Percentiles rank a stretch among this genome's conserved stretches.
Evolutionary conservation across 73 alveolate species (phyloP).

Genomic region (Tetrahymena elliotti): DNA sequence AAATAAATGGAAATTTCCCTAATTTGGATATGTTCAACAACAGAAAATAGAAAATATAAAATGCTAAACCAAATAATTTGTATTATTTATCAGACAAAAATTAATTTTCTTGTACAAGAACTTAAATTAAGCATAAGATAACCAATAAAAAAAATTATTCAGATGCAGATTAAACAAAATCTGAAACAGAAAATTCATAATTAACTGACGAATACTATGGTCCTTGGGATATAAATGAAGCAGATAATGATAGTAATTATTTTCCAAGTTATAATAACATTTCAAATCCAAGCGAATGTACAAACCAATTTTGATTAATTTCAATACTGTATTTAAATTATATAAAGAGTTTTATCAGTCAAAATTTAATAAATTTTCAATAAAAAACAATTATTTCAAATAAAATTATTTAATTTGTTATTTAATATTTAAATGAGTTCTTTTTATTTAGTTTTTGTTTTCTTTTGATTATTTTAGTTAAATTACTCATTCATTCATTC

Average conservation of each 20-base stretch:
- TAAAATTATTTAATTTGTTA: too few species aligned
- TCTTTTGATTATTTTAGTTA: too few species aligned
- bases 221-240: neutral
- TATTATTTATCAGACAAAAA: neutral
- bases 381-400: too few species aligned
- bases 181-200: neutral
- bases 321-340: too few species aligned
- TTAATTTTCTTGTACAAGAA: neutral
- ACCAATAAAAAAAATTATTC: neutral
- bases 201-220: neutral
- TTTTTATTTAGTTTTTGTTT: too few species aligned
- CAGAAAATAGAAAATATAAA: neutral
- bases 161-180: neutral
- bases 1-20: neutral
- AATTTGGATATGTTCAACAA: neutral
- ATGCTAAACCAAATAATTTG: neutral
- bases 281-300: neutral
- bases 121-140: neutral
- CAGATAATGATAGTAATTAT: neutral
- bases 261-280: neutral
- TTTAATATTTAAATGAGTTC: too few species aligned
- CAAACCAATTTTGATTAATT: neutral
- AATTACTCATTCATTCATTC: too few species aligned
- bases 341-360: too few species aligned
- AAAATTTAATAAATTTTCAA: too few species aligned